Evolutionary conservation across 345 rosid genomes (phyloP).

Genomic region (Isatis tinctoria): DNA sequence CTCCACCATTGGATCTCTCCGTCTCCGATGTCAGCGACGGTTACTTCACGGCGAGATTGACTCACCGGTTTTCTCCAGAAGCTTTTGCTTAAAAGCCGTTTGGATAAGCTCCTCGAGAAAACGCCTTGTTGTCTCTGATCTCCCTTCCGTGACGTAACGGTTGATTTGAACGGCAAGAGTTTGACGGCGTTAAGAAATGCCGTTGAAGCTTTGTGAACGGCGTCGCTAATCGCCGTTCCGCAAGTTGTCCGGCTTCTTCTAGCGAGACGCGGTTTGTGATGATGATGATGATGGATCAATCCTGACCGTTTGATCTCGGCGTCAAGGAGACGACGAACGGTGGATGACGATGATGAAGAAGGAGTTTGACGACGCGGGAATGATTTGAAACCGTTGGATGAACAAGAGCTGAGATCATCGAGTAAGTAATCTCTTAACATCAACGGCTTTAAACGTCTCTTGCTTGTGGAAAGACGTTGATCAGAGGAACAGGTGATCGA

Average conservation of each 20-base stretch:
- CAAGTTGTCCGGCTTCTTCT: constrained; percentile 34
- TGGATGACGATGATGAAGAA: constrained; percentile 40
- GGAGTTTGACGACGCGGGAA: constrained; percentile 62
- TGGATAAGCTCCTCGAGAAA: constrained; percentile 48
- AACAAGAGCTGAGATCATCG: constrained; percentile 81
- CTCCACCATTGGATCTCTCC: constrained; percentile 46
- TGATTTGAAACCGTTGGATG: constrained; percentile 87
- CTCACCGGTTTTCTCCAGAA: constrained; percentile 47
- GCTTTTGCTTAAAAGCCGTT: constrained; percentile 42
- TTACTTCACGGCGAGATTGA: constrained; percentile 13
- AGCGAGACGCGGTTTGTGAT: constrained; percentile 22
- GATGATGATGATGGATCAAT: neutral
- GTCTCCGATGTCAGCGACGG: neutral
- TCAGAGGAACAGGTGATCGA: constrained; percentile 27
- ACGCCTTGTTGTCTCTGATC: constrained; percentile 12
- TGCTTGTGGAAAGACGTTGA: constrained; percentile 29
- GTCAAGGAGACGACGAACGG: constrained; percentile 65
- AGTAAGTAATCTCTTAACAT: constrained; percentile 73
- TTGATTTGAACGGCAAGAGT: constrained; percentile 47
- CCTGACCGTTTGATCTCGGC: constrained; percentile 51
- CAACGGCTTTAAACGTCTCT: constrained; percentile 41
- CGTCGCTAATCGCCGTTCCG: constrained; percentile 41
- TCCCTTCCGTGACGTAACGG: constrained; percentile 10
- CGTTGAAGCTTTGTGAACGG: constrained; percentile 55
- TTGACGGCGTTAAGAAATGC: constrained; percentile 64